Percentiles rank a stretch among this genome's conserved stretches.
phyloP scores from a whole-genome alignment of 495 filamentous ascomycete species.

The Aspergillus panamensis region DNA sequence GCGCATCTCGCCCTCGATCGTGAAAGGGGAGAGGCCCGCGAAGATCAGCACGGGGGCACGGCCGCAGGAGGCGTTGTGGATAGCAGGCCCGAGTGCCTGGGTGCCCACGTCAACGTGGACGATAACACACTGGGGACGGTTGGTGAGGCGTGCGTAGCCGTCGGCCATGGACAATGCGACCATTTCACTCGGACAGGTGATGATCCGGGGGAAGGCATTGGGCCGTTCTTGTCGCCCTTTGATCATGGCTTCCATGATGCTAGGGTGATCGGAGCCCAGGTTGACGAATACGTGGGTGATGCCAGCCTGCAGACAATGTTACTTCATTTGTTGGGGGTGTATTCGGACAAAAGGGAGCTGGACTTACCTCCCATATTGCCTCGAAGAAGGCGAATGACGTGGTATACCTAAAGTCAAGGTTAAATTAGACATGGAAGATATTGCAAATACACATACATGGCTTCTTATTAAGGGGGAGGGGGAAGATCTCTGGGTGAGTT shows the following conservation, averaged over 20 bases:
- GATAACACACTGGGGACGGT: slow-evolving; percentile 79
- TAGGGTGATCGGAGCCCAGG: slow-evolving; percentile 82
- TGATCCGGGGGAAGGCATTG: slow-evolving; percentile 69
- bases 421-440: not conserved
- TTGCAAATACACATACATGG: not conserved
- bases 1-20: slow-evolving; percentile 78
- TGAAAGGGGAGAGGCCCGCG: slow-evolving; percentile 80
- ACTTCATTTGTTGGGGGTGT: not conserved
- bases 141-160: slow-evolving; percentile 79
- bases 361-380: slow-evolving; percentile 56
- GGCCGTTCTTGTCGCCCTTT: slow-evolving; percentile 61
- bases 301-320: slow-evolving; percentile 51
- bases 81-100: slow-evolving; percentile 78
- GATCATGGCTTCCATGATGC: slow-evolving; percentile 86
- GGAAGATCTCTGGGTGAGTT: too few relatives aligned
- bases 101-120: slow-evolving; percentile 93
- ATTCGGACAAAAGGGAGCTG: not conserved
- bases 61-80: slow-evolving; percentile 80
- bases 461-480: not conserved
- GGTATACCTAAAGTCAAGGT: slow-evolving; percentile 42
- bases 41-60: slow-evolving; percentile 83
- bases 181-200: slow-evolving; percentile 93
- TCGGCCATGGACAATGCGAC: slow-evolving; percentile 92
- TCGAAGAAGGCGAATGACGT: slow-evolving; percentile 80
- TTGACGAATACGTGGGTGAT: slow-evolving; percentile 81